Evolutionary conservation across 345 rosid species (phyloP).

Genomic region (Corchorus capsularis): DNA sequence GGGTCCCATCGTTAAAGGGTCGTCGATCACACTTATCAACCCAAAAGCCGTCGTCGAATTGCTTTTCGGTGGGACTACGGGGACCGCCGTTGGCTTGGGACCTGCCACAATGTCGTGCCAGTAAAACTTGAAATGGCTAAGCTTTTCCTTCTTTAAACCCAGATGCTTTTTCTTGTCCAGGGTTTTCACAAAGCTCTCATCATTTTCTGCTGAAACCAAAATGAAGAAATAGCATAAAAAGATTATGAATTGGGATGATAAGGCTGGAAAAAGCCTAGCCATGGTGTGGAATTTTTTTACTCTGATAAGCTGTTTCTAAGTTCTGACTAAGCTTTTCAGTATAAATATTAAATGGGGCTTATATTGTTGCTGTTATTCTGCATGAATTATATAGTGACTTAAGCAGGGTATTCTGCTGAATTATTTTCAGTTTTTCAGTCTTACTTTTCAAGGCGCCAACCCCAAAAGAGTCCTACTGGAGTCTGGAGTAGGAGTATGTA

Average conservation of each 20-base stretch:
- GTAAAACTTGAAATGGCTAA: slow-evolving; percentile 58
- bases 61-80: slow-evolving; percentile 36
- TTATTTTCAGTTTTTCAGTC: too few species aligned
- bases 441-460: neutral
- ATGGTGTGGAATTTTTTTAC: neutral
- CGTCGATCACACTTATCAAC: slow-evolving; percentile 57
- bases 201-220: neutral
- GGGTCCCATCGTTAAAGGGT: slow-evolving; percentile 61
- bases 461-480: neutral
- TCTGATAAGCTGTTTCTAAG: neutral
- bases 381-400: neutral
- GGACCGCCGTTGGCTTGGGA: slow-evolving; percentile 48
- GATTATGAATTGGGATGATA: slow-evolving; percentile 19
- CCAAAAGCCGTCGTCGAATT: slow-evolving; percentile 50
- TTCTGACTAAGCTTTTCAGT: too few species aligned
- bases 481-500: neutral
- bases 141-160: slow-evolving; percentile 53
- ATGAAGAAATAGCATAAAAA: neutral
- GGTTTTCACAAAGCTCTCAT: slow-evolving; percentile 33
- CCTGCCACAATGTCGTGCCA: slow-evolving; percentile 75
- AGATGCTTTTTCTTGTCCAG: slow-evolving; percentile 33
- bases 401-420: neutral
- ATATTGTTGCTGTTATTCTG: too few species aligned
- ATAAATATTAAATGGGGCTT: too few species aligned
- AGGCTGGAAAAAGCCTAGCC: slow-evolving; percentile 21